Conservation (phyloP, 2,329 filamentous ascomycete species). For the Malbranchea cinnamomea region DNA sequence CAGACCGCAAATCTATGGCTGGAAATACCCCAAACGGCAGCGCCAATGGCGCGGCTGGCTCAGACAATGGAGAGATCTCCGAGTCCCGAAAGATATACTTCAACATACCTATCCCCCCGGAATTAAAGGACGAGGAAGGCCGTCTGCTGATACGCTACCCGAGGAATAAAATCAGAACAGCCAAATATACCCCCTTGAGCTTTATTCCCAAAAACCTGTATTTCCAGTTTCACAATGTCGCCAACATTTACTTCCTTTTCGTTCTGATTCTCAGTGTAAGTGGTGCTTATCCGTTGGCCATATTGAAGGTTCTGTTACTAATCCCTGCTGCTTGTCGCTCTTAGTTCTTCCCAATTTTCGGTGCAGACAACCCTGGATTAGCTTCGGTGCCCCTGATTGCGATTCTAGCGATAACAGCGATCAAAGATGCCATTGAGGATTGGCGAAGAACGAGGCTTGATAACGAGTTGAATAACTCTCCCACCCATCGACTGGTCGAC, state of each 20-base stretch:
- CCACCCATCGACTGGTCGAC: slow-evolving; percentile 73
- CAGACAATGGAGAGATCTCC: slow-evolving; percentile 20
- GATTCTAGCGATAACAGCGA: slow-evolving; percentile 71
- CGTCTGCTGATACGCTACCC: slow-evolving; percentile 54
- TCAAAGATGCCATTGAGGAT: slow-evolving; percentile 94
- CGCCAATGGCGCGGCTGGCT: slow-evolving; percentile 9
- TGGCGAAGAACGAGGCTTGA: slow-evolving; percentile 83
- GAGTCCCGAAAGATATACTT: slow-evolving; percentile 57
- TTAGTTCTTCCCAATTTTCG: slow-evolving; percentile 93
- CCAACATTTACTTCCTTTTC: slow-evolving; percentile 97
- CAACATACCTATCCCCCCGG: slow-evolving; percentile 63
- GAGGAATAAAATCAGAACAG: slow-evolving; percentile 92
- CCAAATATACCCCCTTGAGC: slow-evolving; percentile 90
- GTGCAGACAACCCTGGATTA: slow-evolving; percentile 74
- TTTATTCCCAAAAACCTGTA: slow-evolving; percentile 95
- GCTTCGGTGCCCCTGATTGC: slow-evolving; percentile 86
- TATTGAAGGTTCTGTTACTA: too few relatives aligned
- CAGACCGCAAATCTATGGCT: slow-evolving; percentile 46
- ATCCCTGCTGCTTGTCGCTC: slow-evolving; percentile 12
- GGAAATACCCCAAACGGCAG: slow-evolving; percentile 20
- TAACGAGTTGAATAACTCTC: slow-evolving; percentile 88
- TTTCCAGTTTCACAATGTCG: slow-evolving; percentile 97
- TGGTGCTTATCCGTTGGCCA: too few relatives aligned
- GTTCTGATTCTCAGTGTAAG: slow-evolving; percentile 86
- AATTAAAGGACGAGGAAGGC: slow-evolving; percentile 68